These are phyloP conservation scores for Boletus albobrunnescens DNA, from an alignment of 1,284 basidiomycete genomes.

Conservation along the genomic window DNA sequence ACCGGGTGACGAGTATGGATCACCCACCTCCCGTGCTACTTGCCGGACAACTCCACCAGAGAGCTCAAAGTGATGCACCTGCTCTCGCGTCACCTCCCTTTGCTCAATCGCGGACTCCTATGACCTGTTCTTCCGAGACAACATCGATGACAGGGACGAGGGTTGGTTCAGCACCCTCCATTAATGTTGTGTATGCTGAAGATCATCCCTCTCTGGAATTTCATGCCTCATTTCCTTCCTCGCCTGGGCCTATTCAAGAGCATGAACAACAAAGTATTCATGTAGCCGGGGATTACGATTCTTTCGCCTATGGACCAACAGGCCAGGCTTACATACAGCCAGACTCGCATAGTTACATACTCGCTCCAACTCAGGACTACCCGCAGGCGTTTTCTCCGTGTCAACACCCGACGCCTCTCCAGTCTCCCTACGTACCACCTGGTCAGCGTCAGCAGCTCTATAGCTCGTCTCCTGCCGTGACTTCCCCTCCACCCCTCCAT, in stretches of 20 bases:
- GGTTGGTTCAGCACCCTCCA: conserved; percentile 14
- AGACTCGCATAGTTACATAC: conserved; percentile 12
- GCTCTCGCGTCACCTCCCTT: conserved; percentile 2
- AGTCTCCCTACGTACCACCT: conserved; percentile 6
- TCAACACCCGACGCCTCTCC: conserved; percentile 10
- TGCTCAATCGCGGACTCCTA: conserved; percentile 8
- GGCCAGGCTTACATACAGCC: conserved; percentile 13
- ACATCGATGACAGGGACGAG: not conserved
- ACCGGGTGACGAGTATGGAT: conserved; percentile 8
- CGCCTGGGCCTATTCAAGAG: conserved; percentile 1
- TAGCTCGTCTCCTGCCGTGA: conserved; percentile 1
- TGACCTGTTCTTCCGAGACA: conserved; percentile 4
- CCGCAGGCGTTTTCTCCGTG: conserved; percentile 8
- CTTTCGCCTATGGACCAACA: conserved; percentile 5
- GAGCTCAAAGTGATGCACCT: conserved; percentile 14
- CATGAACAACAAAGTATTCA: not conserved
- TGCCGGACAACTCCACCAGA: conserved; percentile 12
- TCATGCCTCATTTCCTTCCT: conserved; percentile 5
- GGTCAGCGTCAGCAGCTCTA: conserved; percentile 20
- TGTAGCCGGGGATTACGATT: conserved; percentile 1
- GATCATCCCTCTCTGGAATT: conserved; percentile 2
- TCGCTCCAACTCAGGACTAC: conserved; percentile 7
- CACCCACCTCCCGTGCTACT: conserved; percentile 8
- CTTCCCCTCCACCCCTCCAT: conserved; percentile 1
- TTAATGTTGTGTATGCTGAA: conserved; percentile 15